A percentile compares a stretch with the other conserved stretches of the same genome.
These are phyloP conservation scores for Ogataea pilisensis DNA, from an alignment of 805 yeast genomes.

Conservation along the genomic window DNA sequence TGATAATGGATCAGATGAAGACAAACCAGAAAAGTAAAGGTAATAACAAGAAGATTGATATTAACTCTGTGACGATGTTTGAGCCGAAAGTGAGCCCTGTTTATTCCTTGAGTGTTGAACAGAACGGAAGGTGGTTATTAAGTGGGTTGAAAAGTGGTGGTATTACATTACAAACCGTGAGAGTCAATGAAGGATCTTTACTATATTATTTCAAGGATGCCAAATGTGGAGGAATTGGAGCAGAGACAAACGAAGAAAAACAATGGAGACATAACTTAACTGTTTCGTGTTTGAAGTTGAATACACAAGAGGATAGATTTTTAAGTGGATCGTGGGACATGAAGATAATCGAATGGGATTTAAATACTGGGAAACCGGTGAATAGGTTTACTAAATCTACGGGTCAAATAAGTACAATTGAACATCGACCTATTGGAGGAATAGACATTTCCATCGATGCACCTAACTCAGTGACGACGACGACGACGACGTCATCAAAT, in stretches of 20 bases:
- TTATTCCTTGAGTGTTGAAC: constrained; percentile 78
- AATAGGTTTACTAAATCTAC: constrained; percentile 51
- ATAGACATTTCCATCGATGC: constrained; percentile 33
- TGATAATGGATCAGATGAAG: constrained; percentile 17
- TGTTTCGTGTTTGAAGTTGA: constrained; percentile 67
- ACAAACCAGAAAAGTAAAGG: constrained; percentile 12
- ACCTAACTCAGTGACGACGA: constrained; percentile 8
- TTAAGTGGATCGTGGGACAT: constrained; percentile 92
- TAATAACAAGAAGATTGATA: constrained; percentile 30
- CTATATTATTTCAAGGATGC: constrained; percentile 60
- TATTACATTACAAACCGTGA: constrained; percentile 73
- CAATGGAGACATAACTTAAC: constrained; percentile 57
- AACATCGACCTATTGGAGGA: constrained; percentile 61
- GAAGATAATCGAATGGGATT: constrained; percentile 76
- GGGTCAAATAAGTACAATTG: constrained; percentile 77
- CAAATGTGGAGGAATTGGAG: not conserved
- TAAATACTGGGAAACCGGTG: constrained; percentile 59
- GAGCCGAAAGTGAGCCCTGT: constrained; percentile 79
- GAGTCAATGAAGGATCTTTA: constrained; percentile 77
- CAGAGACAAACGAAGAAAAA: constrained; percentile 19
- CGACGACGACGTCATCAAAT: constrained; percentile 5
- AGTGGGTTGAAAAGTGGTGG: constrained; percentile 86
- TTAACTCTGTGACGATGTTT: constrained; percentile 32
- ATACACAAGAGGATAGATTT: constrained; percentile 55
- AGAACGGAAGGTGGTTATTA: constrained; percentile 77